Evolutionary conservation across 345 rosid species (phyloP).

Genomic region (Aegle marmelos): DNA sequence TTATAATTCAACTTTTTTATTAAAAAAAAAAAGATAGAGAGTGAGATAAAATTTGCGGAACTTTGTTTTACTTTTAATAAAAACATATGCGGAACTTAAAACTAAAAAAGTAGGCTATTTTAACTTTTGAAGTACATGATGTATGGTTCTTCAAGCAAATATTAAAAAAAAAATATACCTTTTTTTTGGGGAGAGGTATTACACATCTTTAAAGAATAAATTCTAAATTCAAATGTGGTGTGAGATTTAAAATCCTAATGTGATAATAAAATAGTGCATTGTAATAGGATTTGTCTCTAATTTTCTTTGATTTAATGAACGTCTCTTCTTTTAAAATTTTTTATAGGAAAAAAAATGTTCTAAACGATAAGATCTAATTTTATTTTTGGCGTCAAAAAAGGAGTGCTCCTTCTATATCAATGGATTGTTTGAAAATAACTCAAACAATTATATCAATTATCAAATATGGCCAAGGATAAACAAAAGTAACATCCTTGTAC

Average conservation of each 20-base stretch:
- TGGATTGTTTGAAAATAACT: background rate
- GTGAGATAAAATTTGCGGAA: no score
- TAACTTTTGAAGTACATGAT: no score
- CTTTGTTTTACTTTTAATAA: no score
- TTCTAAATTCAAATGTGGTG: background rate
- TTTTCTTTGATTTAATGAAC: background rate
- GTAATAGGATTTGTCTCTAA: background rate
- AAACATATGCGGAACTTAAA: no score
- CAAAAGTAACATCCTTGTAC: background rate
- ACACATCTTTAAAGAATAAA: background rate
- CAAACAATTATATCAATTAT: background rate
- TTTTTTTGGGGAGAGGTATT: background rate
- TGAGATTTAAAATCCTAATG: background rate
- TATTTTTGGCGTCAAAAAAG: background rate
- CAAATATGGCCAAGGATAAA: background rate
- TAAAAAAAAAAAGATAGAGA: no score
- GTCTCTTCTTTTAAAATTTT: no score
- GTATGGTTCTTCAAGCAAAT: no score
- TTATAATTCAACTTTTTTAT: no score
- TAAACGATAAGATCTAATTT: no score
- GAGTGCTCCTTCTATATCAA: background rate
- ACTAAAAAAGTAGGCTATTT: no score
- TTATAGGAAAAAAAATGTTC: no score
- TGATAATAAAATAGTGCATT: background rate
- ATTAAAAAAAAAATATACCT: background rate